Percentiles rank a stretch among this genome's conserved stretches.
phyloP scores from a whole-genome alignment of 805 yeast genomes.

The Barnettozyma wickerhamii region DNA sequence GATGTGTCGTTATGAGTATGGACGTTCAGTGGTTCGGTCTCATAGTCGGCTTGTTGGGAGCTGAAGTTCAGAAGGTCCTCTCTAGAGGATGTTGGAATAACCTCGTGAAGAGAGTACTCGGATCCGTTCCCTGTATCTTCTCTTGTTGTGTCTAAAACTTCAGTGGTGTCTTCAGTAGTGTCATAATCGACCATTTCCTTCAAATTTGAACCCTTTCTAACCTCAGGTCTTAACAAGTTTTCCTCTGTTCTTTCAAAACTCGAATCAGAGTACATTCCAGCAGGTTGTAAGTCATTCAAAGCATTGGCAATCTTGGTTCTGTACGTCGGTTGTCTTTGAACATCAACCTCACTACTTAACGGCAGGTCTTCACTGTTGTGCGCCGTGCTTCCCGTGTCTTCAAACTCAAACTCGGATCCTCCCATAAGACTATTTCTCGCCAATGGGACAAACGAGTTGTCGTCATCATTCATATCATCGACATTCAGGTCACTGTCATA shows the following conservation, averaged over 20 bases:
- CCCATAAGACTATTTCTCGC: neutral
- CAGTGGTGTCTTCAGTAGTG: neutral
- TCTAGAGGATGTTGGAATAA: no score
- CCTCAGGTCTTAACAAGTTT: conserved; percentile 2
- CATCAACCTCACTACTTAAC: neutral
- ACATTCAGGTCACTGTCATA: no score
- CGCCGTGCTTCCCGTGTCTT: neutral
- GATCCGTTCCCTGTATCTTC: neutral
- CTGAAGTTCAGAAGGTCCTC: no score
- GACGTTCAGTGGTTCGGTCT: neutral
- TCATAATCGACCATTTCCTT: conserved; percentile 4
- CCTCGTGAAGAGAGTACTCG: neutral
- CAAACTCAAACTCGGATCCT: neutral
- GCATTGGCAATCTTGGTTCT: conserved; percentile 25
- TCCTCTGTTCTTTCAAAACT: conserved; percentile 15
- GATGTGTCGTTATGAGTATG: conserved; percentile 17
- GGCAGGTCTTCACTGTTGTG: neutral
- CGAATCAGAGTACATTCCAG: conserved; percentile 11
- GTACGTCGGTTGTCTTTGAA: conserved; percentile 22
- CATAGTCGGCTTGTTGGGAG: no score
- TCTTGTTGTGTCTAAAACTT: neutral
- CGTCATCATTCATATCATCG: neutral
- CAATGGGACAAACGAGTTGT: neutral
- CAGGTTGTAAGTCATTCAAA: conserved; percentile 21
- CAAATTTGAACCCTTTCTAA: neutral